Base-by-base conservation (phyloP, 768 basidiomycete genomes). In the Lentinula guzmanii region DNA sequence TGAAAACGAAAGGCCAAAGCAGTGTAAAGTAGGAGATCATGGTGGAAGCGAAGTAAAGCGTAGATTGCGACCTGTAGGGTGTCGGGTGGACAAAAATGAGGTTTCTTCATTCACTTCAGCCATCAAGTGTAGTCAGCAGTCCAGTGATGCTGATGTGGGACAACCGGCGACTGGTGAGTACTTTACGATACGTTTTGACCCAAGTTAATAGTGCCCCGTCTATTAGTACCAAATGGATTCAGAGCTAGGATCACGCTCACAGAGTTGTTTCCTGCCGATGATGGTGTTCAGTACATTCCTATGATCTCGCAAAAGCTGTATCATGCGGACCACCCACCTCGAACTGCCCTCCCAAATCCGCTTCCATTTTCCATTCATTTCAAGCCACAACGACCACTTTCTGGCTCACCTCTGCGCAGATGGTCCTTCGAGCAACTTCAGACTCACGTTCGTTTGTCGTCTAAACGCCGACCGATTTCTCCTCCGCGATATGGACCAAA, bases 1-100 rank as follows among this genome's bases (percentile, higher is more conserved):
- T 5, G 58, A 59, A 55, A 21, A 55, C 63, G 37, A 57, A 68
- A 31, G 57, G 48, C 61, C 34, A 55, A 53, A 50, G 58, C 11
- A 50, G 64, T 50, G 55, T 28, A 58, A 63, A 53, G 39, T 41
- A 43, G 39, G 28, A 54, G 31, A 48, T 42, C 35, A 46, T 37
- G 37, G 62, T 60, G 54, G 57, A 24, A 57, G 16, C 48, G 31
- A 58, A 21, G 31, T 39, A 9, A 46, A 6, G 15, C 48, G 21
- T 48, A 71, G 65, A 58, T 69, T 73, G 64, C 70, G 65, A 56
- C 75, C 74, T 37, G 69, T 76, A 48, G 80, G 81, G 13, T 77
- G 76, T 64, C 80, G 83, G 54, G 81, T 74, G 18, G 70, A 68
- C 61, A 58, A 75, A 57, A 63, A 70, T 53, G 80, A 83, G 60